phyloP scores from a whole-genome alignment of 257 asterid genomes.

The Sherardia arvensis region DNA sequence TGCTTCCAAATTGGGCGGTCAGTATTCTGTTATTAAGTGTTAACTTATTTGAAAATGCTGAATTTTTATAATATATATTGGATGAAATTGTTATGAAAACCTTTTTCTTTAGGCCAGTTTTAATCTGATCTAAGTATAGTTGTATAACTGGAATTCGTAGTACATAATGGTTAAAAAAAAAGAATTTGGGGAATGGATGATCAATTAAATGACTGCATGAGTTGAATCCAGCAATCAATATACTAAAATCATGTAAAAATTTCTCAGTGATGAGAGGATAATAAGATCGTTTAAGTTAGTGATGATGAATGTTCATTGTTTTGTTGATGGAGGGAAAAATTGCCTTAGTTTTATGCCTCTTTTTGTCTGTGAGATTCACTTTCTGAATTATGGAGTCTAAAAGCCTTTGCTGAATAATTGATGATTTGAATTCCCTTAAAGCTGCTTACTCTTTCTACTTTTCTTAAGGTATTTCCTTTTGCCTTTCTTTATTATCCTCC shows the following conservation, averaged over 20 bases:
- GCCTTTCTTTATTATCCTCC: background rate
- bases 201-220: background rate
- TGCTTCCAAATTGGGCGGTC: conserved; percentile 99
- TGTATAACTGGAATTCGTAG: background rate
- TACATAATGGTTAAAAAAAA: background rate
- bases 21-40: conserved; percentile 26
- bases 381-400: background rate
- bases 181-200: background rate
- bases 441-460: too few species aligned
- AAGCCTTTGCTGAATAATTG: background rate
- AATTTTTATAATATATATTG: background rate
- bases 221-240: too few species aligned
- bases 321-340: background rate
- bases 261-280: background rate
- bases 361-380: background rate
- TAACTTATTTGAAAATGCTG: background rate
- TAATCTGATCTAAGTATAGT: background rate
- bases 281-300: background rate
- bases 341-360: background rate
- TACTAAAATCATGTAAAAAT: background rate
- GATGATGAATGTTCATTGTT: background rate
- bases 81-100: background rate
- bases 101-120: background rate
- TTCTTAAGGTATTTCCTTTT: background rate
- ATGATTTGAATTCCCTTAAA: background rate